phyloP scores from a whole-genome alignment of 768 basidiomycete species.

The Suillus subaureus region DNA sequence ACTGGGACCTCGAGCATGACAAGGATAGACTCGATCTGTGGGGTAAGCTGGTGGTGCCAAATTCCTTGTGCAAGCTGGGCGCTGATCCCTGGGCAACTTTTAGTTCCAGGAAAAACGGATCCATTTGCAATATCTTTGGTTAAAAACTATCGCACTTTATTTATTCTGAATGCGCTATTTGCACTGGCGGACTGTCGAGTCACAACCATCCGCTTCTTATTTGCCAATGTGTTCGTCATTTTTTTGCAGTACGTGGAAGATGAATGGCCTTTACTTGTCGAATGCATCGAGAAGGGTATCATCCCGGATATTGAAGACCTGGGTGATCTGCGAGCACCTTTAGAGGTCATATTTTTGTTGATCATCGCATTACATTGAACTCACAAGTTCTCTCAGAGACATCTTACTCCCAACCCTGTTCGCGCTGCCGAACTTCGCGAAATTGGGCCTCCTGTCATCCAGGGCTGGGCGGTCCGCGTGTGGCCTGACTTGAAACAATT shows the following conservation, averaged over 20 bases:
- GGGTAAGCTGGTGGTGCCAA: background rate
- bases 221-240: slow-evolving; percentile 11
- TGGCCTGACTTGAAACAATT: slow-evolving; percentile 6
- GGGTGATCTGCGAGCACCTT: slow-evolving; percentile 5
- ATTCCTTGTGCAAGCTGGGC: background rate
- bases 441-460: slow-evolving; percentile 5
- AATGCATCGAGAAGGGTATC: slow-evolving; percentile 12
- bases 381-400: background rate
- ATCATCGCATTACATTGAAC: background rate
- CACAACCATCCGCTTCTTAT: slow-evolving; percentile 5
- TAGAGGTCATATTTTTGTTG: slow-evolving; percentile 6
- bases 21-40: background rate
- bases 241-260: slow-evolving; percentile 14
- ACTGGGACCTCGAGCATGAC: background rate
- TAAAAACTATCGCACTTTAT: slow-evolving; percentile 16
- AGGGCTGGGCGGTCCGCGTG: slow-evolving; percentile 6
- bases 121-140: slow-evolving; percentile 24
- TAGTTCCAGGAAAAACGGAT: slow-evolving; percentile 20
- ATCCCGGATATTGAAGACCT: slow-evolving; percentile 12
- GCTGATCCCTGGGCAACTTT: background rate
- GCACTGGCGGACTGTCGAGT: slow-evolving; percentile 9
- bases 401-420: slow-evolving; percentile 2
- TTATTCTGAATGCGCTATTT: slow-evolving; percentile 15
- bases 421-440: slow-evolving; percentile 13
- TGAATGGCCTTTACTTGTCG: slow-evolving; percentile 13